Evolutionary conservation across 345 rosid species (phyloP).

Genomic region (Moricandia moricandioides): DNA sequence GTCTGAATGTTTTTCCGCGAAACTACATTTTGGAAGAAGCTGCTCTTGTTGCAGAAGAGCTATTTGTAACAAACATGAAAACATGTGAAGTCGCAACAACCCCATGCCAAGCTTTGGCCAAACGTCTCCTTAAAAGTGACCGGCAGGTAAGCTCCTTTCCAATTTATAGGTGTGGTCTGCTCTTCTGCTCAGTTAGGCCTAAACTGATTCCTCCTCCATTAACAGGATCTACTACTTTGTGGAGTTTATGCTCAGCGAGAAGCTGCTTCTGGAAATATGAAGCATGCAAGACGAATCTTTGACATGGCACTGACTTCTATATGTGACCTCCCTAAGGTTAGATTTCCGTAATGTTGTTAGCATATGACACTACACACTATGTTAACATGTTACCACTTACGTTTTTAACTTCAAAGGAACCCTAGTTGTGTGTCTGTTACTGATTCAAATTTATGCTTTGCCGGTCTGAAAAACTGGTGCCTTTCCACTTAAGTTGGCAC

Average conservation of each 20-base stretch:
- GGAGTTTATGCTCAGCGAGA: slow-evolving; percentile 96
- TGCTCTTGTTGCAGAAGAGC: slow-evolving; percentile 85
- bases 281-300: slow-evolving; percentile 82
- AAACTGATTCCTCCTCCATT: slow-evolving; percentile 16
- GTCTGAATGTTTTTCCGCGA: slow-evolving; percentile 75
- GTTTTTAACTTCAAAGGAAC: slow-evolving; percentile 5
- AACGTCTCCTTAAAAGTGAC: slow-evolving; percentile 82
- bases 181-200: slow-evolving; percentile 9
- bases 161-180: slow-evolving; percentile 7
- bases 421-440: background rate
- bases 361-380: background rate
- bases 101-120: slow-evolving; percentile 81
- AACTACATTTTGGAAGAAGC: slow-evolving; percentile 79
- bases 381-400: slow-evolving; percentile 9
- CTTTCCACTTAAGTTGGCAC: background rate
- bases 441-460: background rate
- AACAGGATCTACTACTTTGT: slow-evolving; percentile 82
- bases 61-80: slow-evolving; percentile 54
- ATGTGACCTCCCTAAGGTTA: slow-evolving; percentile 71
- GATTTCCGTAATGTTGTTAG: slow-evolving; percentile 20
- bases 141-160: slow-evolving; percentile 64
- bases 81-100: slow-evolving; percentile 54
- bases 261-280: slow-evolving; percentile 77
- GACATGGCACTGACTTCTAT: slow-evolving; percentile 91
- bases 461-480: background rate